These are phyloP conservation scores for Furcasterigmium sp. DNA, from an alignment of 2,329 filamentous ascomycete genomes.

Conservation along the genomic window DNA sequence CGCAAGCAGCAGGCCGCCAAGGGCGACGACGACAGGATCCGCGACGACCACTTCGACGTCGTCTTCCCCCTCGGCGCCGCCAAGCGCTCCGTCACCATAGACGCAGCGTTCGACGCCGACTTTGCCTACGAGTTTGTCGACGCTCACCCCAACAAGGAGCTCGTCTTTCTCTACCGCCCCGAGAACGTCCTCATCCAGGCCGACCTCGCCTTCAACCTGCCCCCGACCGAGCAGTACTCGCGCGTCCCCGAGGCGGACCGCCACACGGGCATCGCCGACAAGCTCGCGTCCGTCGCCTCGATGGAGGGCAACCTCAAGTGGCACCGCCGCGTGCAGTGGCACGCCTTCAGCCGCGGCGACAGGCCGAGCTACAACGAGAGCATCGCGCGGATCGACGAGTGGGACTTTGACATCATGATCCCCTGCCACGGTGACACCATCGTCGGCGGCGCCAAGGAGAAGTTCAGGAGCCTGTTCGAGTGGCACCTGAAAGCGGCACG, in stretches of 20 bases:
- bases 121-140: conserved; percentile 84
- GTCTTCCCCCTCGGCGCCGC: conserved; percentile 57
- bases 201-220: conserved; percentile 88
- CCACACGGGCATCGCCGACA: conserved; percentile 20
- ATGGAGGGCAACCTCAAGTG: conserved; percentile 62
- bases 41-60: conserved; percentile 52
- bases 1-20: conserved; percentile 54
- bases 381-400: conserved; percentile 62
- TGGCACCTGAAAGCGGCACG: conserved; percentile 63
- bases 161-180: conserved; percentile 81
- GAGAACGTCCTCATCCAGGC: conserved; percentile 78
- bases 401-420: conserved; percentile 82
- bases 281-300: conserved; percentile 44
- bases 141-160: conserved; percentile 75
- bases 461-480: conserved; percentile 72
- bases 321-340: conserved; percentile 81
- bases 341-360: conserved; percentile 56
- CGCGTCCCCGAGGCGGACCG: conserved; percentile 44
- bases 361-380: conserved; percentile 65
- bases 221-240: conserved; percentile 79
- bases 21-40: conserved; percentile 39
- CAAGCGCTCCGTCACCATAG: conserved; percentile 49
- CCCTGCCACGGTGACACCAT: conserved; percentile 93
- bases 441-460: conserved; percentile 64
- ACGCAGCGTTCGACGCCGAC: conserved; percentile 76